Evolutionary conservation across 1,284 basidiomycete genomes (phyloP), one percentile per base, ranked within the genome.

Genomic region (Vanrija humicola): DNA sequence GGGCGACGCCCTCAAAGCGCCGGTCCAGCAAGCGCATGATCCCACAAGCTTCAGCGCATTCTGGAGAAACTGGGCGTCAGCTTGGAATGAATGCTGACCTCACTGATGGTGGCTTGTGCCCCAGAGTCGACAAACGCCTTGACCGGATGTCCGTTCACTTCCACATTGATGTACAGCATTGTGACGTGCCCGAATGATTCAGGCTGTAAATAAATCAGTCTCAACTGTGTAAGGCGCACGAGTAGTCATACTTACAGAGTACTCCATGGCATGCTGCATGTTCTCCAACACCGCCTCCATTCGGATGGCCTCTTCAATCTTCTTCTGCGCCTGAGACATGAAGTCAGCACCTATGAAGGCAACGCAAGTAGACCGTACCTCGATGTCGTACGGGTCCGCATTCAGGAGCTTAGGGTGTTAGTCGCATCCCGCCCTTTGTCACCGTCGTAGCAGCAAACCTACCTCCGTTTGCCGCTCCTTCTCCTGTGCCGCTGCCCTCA

Each of bases 71-170:
- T 94, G 62, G 6, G 52, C 44, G 40, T 16, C 38, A 53, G 28
- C 14, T 9, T 15, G 1, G 12, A 23, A 10, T n/a, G 19, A 45
- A 25, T 23, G 21, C 21, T 23, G 21, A 16, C 79, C 89, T 72
- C 62, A 94, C 91, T 96, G 78, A 98, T 97, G 0, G 95, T 98
- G 53, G 86, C 85, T 66, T 98, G 96, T 3, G 96, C 95, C 25
- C 95, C 95, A 63, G 91, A 95, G 72, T 98, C 95, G 23, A 98
- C 96, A 69, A 98, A 98, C 0, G 96, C 96, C 73, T 94, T 96
- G 38, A 98, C 85, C 1, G 86, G 86, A 51, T 83, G 82, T 0
- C 89, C 89, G 67, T 98, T 98, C 3, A 98, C 92, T 69, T 97
- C 93, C 0, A 95, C 86, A 48, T 80, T 66, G 62, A 80, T 74